Evolutionary conservation across 192 early-diverging fungal species (phyloP).

Genomic region (Neocallimastix lanati): DNA sequence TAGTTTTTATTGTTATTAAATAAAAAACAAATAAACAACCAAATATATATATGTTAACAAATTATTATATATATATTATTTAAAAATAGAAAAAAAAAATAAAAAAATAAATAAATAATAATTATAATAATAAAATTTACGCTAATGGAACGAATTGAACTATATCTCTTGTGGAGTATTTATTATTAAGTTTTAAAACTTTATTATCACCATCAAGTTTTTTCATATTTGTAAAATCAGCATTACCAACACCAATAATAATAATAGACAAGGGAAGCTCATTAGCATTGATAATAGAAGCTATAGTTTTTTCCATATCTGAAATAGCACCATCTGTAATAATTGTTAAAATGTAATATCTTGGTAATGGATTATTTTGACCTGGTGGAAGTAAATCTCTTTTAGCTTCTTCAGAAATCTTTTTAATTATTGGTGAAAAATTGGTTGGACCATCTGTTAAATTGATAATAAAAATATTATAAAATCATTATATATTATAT

Average conservation of each 20-base stretch:
- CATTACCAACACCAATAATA: not conserved
- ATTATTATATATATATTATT: too few relatives aligned
- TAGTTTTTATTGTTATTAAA: too few relatives aligned
- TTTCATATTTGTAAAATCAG: not conserved
- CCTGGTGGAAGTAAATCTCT: not conserved
- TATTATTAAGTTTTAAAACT: not conserved
- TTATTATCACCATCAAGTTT: not conserved
- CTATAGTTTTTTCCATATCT: not conserved
- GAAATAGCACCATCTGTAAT: not conserved
- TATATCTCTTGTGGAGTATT: not conserved
- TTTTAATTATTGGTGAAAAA: not conserved
- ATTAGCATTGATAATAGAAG: not conserved
- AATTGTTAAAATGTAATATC: not conserved
- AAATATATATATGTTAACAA: too few relatives aligned
- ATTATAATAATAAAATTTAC: too few relatives aligned
- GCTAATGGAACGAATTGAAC: not conserved
- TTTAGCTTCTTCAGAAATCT: not conserved
- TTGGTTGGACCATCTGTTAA: not conserved
- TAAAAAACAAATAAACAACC: too few relatives aligned
- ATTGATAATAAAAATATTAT: too few relatives aligned
- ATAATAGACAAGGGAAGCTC: not conserved
- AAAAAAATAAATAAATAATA: too few relatives aligned
- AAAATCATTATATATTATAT: too few relatives aligned
- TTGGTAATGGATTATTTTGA: not conserved
- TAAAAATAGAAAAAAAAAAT: too few relatives aligned